phyloP scores from a whole-genome alignment of 495 filamentous ascomycete species.

The Achaetomiella virescens region DNA sequence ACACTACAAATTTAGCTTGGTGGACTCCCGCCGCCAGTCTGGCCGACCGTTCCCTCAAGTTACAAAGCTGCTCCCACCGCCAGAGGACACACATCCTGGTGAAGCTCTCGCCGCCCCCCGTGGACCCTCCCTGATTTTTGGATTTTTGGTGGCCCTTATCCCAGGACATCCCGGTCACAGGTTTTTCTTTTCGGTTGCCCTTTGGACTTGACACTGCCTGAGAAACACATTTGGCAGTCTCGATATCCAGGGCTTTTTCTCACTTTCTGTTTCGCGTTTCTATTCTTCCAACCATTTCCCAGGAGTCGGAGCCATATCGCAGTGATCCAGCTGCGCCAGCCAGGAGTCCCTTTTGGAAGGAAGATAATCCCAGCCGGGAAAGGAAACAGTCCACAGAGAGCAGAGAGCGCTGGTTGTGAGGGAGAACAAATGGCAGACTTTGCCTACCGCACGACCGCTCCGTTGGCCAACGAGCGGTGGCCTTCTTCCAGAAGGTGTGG shows the following conservation, averaged over 20 bases:
- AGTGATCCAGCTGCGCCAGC: conserved; percentile 4
- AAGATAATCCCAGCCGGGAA: conserved; percentile 12
- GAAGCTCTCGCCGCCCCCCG: conserved; percentile 30
- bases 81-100: conserved; percentile 26
- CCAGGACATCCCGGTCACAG: conserved; percentile 30
- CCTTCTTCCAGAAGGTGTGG: conserved; percentile 44
- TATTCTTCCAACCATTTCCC: conserved; percentile 13
- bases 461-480: conserved; percentile 41
- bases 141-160: conserved; percentile 24
- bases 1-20: conserved; percentile 8
- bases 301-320: conserved; percentile 9
- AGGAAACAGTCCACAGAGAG: conserved; percentile 6
- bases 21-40: conserved; percentile 18
- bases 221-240: conserved; percentile 11
- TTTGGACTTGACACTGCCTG: conserved; percentile 14
- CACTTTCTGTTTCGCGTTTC: conserved; percentile 21
- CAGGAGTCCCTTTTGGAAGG: conserved; percentile 7
- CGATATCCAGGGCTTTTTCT: conserved; percentile 8
- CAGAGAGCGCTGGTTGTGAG: background rate
- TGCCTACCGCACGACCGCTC: conserved; percentile 34
- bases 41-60: conserved; percentile 18
- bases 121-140: conserved; percentile 27
- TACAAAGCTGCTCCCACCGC: conserved; percentile 12
- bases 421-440: conserved; percentile 36
- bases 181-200: conserved; percentile 23